Base-by-base conservation (phyloP, 1,284 basidiomycete genomes). In the Pisolithus thermaeus region DNA sequence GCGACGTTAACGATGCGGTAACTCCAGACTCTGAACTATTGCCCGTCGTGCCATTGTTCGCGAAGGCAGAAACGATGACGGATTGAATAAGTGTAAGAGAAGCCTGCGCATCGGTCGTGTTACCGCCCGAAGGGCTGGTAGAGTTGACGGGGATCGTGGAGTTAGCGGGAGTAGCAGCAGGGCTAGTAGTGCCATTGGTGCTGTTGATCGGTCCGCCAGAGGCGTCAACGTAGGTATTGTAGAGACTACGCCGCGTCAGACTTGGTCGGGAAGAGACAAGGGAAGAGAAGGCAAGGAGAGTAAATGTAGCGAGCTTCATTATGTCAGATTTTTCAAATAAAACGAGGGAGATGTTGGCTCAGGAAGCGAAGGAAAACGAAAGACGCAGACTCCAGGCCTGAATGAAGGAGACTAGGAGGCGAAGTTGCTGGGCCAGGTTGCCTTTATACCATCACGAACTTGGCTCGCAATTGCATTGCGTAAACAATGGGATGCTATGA, bases 41-140 rank as follows among this genome's bases (percentile, higher is more conserved):
- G 16, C 59, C 57, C 48, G 66, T 67, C 58, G 73, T 70, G 46
- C 80, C 80, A 53, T 75, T 59, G 53, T 76, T 70, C 3, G 71
- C 70, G 53, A 80, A 76, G 42, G 71, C 72, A 25, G 59, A 30
- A 36, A 75, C 74, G 39, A 83, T 69, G 22, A 81, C 71, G 23
- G 65, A 65, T 23, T 74, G 61, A 46, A 77, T 66, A 27, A 82
- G 69, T 4, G 72, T 75, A 37, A 70, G 49, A 1, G 75, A 77
- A 32, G 61, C 63, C 54, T 77, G 76, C 1, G 59, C 42, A 56
- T 59, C 61, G 46, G 63, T 68, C 18, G 71, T 65, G 52, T 70
- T 74, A 8, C 70, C 28, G 3, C 28, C 64, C n/a, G 64, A 32
- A 32, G 32, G 32, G 11, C 32, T 14, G 12, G 32, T 32, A 14